phyloP scores from a whole-genome alignment of 768 basidiomycete genomes.

The Russula emetica region DNA sequence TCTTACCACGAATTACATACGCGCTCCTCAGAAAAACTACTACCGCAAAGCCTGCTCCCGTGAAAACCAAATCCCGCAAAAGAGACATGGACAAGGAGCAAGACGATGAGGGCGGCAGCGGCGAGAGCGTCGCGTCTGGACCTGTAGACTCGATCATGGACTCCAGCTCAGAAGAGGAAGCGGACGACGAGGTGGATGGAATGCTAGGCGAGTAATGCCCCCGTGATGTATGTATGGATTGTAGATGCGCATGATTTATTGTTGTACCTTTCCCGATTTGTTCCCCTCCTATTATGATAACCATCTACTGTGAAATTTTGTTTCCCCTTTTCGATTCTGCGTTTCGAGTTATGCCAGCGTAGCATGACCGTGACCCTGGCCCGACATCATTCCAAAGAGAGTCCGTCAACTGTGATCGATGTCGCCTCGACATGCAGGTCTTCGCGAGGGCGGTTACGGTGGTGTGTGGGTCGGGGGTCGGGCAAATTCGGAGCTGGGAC shows the following conservation, averaged over 20 bases:
- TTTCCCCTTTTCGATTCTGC: too few relatives aligned
- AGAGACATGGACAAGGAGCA: neutral
- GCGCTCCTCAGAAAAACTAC: neutral
- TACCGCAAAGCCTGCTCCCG: neutral
- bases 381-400: too few relatives aligned
- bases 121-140: neutral
- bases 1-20: neutral
- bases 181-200: slow-evolving; percentile 27
- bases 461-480: too few relatives aligned
- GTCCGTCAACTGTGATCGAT: too few relatives aligned
- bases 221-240: neutral
- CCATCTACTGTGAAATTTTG: neutral
- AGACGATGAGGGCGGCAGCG: neutral
- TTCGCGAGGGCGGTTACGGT: too few relatives aligned
- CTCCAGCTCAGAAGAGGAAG: slow-evolving; percentile 22
- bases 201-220: slow-evolving; percentile 20
- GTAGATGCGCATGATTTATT: slow-evolving; percentile 18
- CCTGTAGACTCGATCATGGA: slow-evolving; percentile 28
- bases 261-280: slow-evolving; percentile 9
- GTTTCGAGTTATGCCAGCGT: neutral
- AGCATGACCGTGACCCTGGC: neutral
- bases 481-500: too few relatives aligned
- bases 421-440: too few relatives aligned
- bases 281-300: neutral
- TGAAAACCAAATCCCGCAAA: neutral